Conservation (phyloP, 345 rosid species). For the Nephelium lappaceum region DNA sequence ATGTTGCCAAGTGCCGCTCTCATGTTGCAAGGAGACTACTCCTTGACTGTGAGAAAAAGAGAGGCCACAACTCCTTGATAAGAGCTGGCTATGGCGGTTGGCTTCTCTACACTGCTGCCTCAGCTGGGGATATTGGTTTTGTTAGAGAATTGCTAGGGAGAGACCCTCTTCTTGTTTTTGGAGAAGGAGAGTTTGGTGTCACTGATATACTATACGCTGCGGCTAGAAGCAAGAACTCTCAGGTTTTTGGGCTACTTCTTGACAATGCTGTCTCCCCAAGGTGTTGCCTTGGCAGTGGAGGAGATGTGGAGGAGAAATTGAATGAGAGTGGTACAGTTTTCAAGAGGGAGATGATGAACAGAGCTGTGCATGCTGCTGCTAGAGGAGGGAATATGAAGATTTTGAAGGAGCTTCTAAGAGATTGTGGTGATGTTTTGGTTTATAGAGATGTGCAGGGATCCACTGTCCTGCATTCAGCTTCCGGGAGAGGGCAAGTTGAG, state of each 20-base stretch:
- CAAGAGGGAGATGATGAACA: slow-evolving; percentile 69
- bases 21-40: slow-evolving; percentile 65
- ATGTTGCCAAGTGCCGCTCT: slow-evolving; percentile 74
- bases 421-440: slow-evolving; percentile 42
- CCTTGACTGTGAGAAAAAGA: slow-evolving; percentile 54
- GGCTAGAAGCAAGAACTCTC: slow-evolving; percentile 68
- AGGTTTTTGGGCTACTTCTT: slow-evolving; percentile 61
- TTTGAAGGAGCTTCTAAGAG: slow-evolving; percentile 45
- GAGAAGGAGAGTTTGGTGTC: slow-evolving; percentile 97
- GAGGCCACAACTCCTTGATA: slow-evolving; percentile 64
- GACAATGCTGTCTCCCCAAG: slow-evolving; percentile 46
- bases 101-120: slow-evolving; percentile 92
- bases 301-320: slow-evolving; percentile 33
- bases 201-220: slow-evolving; percentile 85
- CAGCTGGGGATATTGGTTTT: slow-evolving; percentile 81
- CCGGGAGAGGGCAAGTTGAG: slow-evolving; percentile 83
- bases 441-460: slow-evolving; percentile 69
- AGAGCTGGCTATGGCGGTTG: slow-evolving; percentile 98
- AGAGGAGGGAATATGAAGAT: slow-evolving; percentile 89
- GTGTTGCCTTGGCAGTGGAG: slow-evolving; percentile 40
- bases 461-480: slow-evolving; percentile 76
- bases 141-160: slow-evolving; percentile 64
- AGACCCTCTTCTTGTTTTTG: slow-evolving; percentile 88
- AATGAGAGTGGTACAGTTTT: slow-evolving; percentile 45
- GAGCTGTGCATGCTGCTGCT: slow-evolving; percentile 87